These are phyloP conservation scores for Pleurotus giganteus DNA, from an alignment of 768 basidiomycete genomes.

Conservation along the genomic window DNA sequence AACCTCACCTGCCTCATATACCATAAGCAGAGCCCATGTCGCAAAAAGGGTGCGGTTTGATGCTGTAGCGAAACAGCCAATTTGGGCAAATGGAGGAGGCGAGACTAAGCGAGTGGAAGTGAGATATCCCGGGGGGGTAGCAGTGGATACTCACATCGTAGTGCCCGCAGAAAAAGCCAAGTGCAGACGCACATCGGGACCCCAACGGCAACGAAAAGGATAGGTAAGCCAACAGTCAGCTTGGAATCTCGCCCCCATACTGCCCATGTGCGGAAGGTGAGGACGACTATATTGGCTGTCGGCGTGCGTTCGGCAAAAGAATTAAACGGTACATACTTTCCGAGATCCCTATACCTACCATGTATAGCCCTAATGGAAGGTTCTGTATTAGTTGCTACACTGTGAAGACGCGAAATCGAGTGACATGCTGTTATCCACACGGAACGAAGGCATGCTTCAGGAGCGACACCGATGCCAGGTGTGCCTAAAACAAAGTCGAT, in stretches of 20 bases:
- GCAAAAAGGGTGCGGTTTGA: not conserved
- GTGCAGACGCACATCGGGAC: conserved; percentile 5
- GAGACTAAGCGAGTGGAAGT: not conserved
- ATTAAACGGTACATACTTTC: conserved; percentile 10
- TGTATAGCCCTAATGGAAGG: conserved; percentile 13
- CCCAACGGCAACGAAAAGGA: conserved; percentile 11
- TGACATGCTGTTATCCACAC: too few species aligned
- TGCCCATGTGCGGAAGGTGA: conserved; percentile 14
- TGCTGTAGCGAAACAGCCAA: not conserved
- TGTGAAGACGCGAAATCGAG: too few species aligned
- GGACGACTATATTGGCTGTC: conserved; percentile 10
- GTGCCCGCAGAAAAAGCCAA: conserved; percentile 7
- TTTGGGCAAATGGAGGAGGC: not conserved
- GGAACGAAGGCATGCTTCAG: not conserved
- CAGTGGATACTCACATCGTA: conserved; percentile 7
- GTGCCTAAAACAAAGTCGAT: not conserved
- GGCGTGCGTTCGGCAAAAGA: not conserved
- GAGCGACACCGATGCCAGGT: not conserved
- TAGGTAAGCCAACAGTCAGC: conserved; percentile 5
- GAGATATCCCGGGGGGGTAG: too few species aligned
- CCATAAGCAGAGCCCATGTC: not conserved
- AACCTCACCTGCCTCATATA: not conserved
- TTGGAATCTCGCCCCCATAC: conserved; percentile 12
- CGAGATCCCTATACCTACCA: conserved; percentile 11
- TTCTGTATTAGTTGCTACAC: too few species aligned